phyloP scores from a whole-genome alignment of 2,329 filamentous ascomycete genomes.

The Periconia digitata region DNA sequence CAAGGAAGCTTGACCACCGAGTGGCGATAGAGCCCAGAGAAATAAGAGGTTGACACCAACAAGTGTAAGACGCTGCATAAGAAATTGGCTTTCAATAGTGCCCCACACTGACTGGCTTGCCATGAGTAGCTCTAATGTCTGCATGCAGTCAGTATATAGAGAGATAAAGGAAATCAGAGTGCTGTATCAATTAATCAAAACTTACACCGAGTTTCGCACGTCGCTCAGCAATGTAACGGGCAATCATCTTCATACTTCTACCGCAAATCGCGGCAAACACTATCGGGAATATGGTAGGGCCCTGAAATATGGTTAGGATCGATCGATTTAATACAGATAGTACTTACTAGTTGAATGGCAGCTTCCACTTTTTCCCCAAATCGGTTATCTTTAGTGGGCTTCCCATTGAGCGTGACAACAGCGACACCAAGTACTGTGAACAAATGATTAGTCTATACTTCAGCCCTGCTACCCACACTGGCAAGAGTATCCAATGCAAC shows the following conservation, averaged over 20 bases:
- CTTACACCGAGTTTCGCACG: conserved; percentile 34
- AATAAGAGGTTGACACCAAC: conserved; percentile 36
- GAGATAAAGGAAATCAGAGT: not conserved
- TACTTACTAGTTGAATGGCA: not conserved
- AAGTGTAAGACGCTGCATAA: conserved; percentile 31
- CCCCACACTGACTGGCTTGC: conserved; percentile 43
- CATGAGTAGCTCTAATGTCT: conserved; percentile 40
- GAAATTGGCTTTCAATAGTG: conserved; percentile 36
- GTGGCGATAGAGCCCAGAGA: conserved; percentile 40
- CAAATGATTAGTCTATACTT: not conserved
- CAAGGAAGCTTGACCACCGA: conserved; percentile 42
- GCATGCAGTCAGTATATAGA: conserved; percentile 1
- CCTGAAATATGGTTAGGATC: conserved; percentile 12
- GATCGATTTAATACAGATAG: no score
- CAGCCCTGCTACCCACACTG: no score
- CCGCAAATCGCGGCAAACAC: conserved; percentile 40
- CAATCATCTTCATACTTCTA: conserved; percentile 40
- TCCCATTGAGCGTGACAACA: conserved; percentile 24
- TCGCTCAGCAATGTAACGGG: conserved; percentile 35
- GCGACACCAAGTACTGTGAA: conserved; percentile 30
- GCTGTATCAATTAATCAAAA: not conserved
- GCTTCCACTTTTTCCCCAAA: conserved; percentile 31
- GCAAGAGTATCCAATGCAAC: not conserved
- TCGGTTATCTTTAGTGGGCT: conserved; percentile 19
- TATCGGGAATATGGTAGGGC: conserved; percentile 41